Base-by-base conservation (phyloP, 2,329 filamentous ascomycete species). In the Fusarium sp. region DNA sequence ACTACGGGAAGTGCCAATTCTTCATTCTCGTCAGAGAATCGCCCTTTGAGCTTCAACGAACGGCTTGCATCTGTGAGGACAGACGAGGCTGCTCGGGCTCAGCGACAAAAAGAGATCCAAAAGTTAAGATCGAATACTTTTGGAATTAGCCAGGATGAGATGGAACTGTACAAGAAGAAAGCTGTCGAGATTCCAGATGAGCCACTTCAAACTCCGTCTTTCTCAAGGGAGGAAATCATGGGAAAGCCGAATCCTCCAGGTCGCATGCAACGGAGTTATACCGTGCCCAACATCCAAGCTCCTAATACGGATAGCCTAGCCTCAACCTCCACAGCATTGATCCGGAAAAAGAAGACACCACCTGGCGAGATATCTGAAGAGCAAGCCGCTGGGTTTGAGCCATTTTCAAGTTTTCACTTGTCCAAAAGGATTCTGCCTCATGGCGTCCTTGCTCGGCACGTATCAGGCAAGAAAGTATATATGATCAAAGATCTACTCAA, bases 341-440 rank as follows among this genome's bases (percentile, higher is more conserved):
- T 39, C 40, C 45, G 54, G 20, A 59, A 48, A 26, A 73, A 57
- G 43, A 73, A 72, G 30, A 60, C 53, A 10, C 58, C 65, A 1
- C 56, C 72, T 6, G 61, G 60, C 11, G 70, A 68, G 45, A 65
- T 71, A 11, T 54, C 67, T n/a, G 61, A 70, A 12, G 75, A 73
- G 23, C 65, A 77, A 45, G 67, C 73, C 44, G 64, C 68, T 20
- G 85, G 90, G 3, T 96, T 96, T 72, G 96, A 99, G 72, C 87
- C 92, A 4, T 97, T 94, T 77, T 97, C 96, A 7, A 88, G 89
- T 28, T 83, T 94, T 36, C 94, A 97, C 75, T 85, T 99, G 15
- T 92, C 91, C 6, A 93, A 89, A 65, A 89, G 96, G 30, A 90
- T 93, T 36, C 86, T 98, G 44, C 91, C 94, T 3, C 94, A 98